Evolutionary conservation across 306 rosid species (phyloP), one percentile per base, ranked within the genome.

Genomic region (Glycyrrhiza uralensis): DNA sequence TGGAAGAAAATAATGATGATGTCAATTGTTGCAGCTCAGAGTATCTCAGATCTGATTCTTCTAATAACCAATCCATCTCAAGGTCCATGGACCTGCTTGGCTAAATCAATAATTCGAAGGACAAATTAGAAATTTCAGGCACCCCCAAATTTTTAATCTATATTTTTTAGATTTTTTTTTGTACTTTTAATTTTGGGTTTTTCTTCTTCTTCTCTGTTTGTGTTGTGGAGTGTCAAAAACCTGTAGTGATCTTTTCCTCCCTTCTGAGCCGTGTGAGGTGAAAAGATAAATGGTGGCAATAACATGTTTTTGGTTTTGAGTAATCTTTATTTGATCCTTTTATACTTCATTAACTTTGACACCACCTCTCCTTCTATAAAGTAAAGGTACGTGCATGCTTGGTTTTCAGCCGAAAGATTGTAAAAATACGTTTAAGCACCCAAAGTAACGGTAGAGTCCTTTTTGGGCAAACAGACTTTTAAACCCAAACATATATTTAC

Each of bases 31-130:
- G 82, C 72, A 85, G 23, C 82, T 68, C 88, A 19, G 81, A 76
- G 8, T 80, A 50, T 76, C 84, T 76, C 54, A 74, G 79, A 82
- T 74, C 80, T 28, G 91, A 90, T 78, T 82, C 92, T 42, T 76
- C 87, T 47, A 89, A 79, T 47, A 89, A 79, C 84, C 80, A 76
- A 19, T 75, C 87, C 54, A 60, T 83, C 83, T 52, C 85, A 56
- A 60, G 72, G 72, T 87, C 92, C 20, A 72, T 72, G 83, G 89
- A 83, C 57, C 79, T 87, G 45, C 80, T 83, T 66, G 89, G 82
- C 30, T 84, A 46, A 61, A 49, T 76, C 55, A n/a, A 45, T 84
- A 46, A 61, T 55, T 76, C 55, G 17, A 45, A 76, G 15, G 15
- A 66, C 22, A 58, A 67, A n/a, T n/a, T n/a, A n/a, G n/a, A n/a